These are phyloP conservation scores for Pholiota molesta DNA, from an alignment of 768 basidiomycete species.

Conservation along the genomic window DNA sequence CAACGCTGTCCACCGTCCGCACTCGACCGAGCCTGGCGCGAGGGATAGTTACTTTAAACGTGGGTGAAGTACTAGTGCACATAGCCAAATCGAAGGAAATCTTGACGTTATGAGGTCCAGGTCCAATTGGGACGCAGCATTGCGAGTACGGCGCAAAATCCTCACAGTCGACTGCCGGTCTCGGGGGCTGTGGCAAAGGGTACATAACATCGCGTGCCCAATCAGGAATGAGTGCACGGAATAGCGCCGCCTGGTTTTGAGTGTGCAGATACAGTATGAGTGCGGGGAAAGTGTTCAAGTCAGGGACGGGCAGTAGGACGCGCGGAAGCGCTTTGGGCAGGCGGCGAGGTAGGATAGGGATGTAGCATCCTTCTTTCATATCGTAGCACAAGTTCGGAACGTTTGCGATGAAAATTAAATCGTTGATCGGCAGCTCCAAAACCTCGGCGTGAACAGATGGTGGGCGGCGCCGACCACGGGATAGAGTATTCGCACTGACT, in stretches of 20 bases:
- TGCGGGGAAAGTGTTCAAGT: slow-evolving; percentile 36
- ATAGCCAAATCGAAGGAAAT: not conserved
- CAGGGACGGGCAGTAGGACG: slow-evolving; percentile 34
- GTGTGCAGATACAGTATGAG: slow-evolving; percentile 42
- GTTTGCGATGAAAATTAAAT: slow-evolving; percentile 38
- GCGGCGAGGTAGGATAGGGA: slow-evolving; percentile 31
- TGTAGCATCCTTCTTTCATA: not conserved
- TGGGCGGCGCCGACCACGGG: not conserved
- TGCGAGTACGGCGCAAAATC: not conserved
- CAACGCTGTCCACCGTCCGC: slow-evolving; percentile 23
- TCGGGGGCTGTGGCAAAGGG: slow-evolving; percentile 26
- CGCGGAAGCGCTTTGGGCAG: slow-evolving; percentile 37
- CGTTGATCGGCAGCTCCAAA: slow-evolving; percentile 40
- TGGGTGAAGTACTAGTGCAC: not conserved
- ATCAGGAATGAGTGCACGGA: slow-evolving; percentile 37
- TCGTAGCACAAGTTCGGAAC: slow-evolving; percentile 33
- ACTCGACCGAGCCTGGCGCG: not conserved
- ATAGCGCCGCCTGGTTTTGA: slow-evolving; percentile 39
- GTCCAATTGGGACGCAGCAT: slow-evolving; percentile 4
- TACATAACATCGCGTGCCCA: slow-evolving; percentile 41
- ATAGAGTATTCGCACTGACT: not conserved
- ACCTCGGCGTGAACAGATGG: slow-evolving; percentile 18
- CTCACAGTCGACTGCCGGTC: not conserved
- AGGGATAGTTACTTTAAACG: not conserved
- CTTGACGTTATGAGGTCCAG: not conserved